Percentiles rank a stretch among this genome's conserved stretches.
These are phyloP conservation scores for Ustilago loliicola DNA, from an alignment of 1,284 basidiomycete genomes.

Conservation along the genomic window DNA sequence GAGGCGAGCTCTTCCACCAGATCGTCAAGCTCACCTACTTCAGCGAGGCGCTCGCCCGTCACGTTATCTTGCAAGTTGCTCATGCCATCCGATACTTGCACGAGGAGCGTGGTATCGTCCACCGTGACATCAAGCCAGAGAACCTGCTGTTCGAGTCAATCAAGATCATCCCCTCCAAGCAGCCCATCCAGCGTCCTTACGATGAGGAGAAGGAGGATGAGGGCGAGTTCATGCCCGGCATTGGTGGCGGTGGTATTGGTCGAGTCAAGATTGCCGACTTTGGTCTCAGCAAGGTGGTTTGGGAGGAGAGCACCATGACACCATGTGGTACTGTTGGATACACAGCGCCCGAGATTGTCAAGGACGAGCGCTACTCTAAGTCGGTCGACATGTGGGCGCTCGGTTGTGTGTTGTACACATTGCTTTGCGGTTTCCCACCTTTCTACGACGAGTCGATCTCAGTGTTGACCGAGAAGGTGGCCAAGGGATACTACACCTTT, in stretches of 20 bases:
- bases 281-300: slow-evolving; percentile 96
- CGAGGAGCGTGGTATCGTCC: slow-evolving; percentile 97
- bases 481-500: slow-evolving; percentile 97
- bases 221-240: slow-evolving; percentile 89
- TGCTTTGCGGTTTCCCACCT: slow-evolving; percentile 96
- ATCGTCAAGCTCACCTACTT: slow-evolving; percentile 99
- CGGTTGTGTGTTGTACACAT: slow-evolving; percentile 96
- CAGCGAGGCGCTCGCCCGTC: slow-evolving; percentile 79
- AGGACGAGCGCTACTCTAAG: slow-evolving; percentile 98
- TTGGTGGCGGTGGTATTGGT: slow-evolving; percentile 97
- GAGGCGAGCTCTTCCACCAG: slow-evolving; percentile 98
- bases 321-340: slow-evolving; percentile 99
- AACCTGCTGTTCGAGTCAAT: slow-evolving; percentile 96
- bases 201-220: slow-evolving; percentile 99
- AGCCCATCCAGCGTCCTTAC: slow-evolving; percentile 80
- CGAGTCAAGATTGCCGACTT: slow-evolving; percentile 99
- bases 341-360: slow-evolving; percentile 99
- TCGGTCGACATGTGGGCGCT: slow-evolving; percentile 99
- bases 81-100: slow-evolving; percentile 95
- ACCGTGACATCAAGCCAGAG: slow-evolving; percentile 99
- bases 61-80: slow-evolving; percentile 97
- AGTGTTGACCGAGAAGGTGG: slow-evolving; percentile 97
- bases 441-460: slow-evolving; percentile 99
- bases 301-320: slow-evolving; percentile 99
- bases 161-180: slow-evolving; percentile 88